phyloP scores from a whole-genome alignment of 225 moss, liverwort and hornwort genomes.

The Sphagnum contortum region DNA sequence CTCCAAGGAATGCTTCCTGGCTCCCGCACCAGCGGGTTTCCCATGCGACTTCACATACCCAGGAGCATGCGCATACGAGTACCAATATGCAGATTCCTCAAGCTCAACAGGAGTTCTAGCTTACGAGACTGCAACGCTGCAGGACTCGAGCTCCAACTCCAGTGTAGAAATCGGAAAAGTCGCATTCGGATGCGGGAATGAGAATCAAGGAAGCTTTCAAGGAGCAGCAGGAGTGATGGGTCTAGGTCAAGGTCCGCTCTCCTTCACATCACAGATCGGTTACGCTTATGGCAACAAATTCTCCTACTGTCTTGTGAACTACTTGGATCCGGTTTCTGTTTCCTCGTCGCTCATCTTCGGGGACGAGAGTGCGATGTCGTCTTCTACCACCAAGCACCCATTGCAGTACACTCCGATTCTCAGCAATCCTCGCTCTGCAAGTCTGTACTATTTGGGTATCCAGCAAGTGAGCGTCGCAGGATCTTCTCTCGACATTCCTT shows the following conservation, averaged over 20 bases:
- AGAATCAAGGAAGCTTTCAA: conserved; percentile 15
- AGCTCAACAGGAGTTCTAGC: conserved; percentile 16
- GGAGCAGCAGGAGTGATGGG: conserved; percentile 37
- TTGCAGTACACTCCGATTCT: conserved; percentile 48
- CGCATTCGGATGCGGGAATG: conserved; percentile 27
- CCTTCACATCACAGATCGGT: conserved; percentile 30
- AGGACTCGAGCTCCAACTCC: conserved; percentile 11
- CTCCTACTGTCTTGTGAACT: conserved; percentile 36
- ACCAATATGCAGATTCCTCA: conserved; percentile 26
- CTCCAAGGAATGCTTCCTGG: background rate
- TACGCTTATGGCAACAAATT: conserved; percentile 18
- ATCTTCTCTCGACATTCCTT: conserved; percentile 10
- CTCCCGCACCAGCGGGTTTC: conserved; percentile 6
- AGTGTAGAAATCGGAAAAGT: conserved; percentile 13
- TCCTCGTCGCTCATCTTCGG: conserved; percentile 26
- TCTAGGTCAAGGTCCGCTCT: conserved; percentile 27
- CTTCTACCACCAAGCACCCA: background rate
- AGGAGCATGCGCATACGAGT: conserved; percentile 21
- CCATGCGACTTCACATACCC: conserved; percentile 12
- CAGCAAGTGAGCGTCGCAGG: conserved; percentile 36
- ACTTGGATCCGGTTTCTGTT: conserved; percentile 15
- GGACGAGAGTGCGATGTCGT: background rate
- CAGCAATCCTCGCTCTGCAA: conserved; percentile 24
- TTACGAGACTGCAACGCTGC: conserved; percentile 27
- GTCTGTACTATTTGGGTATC: conserved; percentile 44